Percentiles rank a stretch among this genome's conserved stretches.
Evolutionary conservation across 306 rosid genomes (phyloP).

Genomic region (Pyrus betulifolia): DNA sequence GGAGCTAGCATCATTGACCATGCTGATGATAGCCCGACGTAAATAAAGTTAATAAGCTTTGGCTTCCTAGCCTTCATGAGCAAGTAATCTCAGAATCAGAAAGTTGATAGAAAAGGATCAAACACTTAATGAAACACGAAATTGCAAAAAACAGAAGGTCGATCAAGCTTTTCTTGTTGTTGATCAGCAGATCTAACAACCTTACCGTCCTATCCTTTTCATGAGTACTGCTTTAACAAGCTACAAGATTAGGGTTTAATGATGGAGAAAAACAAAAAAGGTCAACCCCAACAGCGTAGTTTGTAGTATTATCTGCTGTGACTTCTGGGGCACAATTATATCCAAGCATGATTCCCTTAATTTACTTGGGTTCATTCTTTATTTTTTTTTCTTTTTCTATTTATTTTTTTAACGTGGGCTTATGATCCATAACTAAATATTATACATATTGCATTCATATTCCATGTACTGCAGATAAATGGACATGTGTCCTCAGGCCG

Average conservation of each 20-base stretch:
- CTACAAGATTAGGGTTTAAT: background rate
- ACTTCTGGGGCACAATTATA: background rate
- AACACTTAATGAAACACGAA: background rate
- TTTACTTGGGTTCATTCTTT: background rate
- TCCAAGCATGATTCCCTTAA: background rate
- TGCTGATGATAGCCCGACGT: background rate
- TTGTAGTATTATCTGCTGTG: background rate
- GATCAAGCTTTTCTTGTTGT: constrained; percentile 14
- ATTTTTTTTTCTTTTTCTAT: background rate
- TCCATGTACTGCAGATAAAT: background rate
- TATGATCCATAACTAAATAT: background rate
- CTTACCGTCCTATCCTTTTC: constrained; percentile 38
- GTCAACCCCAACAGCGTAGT: constrained; percentile 25
- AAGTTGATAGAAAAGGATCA: constrained; percentile 1
- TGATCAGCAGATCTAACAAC: constrained; percentile 48
- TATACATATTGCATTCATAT: background rate
- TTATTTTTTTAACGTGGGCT: background rate
- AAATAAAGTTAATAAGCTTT: background rate
- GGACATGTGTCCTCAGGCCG: constrained; percentile 58
- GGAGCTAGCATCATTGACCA: background rate
- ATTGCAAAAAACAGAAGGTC: background rate
- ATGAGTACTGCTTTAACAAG: background rate
- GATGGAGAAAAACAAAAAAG: background rate
- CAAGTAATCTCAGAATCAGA: constrained; percentile 5
- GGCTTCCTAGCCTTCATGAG: background rate